phyloP scores from a whole-genome alignment of 345 rosid genomes.

The Mangifera indica region DNA sequence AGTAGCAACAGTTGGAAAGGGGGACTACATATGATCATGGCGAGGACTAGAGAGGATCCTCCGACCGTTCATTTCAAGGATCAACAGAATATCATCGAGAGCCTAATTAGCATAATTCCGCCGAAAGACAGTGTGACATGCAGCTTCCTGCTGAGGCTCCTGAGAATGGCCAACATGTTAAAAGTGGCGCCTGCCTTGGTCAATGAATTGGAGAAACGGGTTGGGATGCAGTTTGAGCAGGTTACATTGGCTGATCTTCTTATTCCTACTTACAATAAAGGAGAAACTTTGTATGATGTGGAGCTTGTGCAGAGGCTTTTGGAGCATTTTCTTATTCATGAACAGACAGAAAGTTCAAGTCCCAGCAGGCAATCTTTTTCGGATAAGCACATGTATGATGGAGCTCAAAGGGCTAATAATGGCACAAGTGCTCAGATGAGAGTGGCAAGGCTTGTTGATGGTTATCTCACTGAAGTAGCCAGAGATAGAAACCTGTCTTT shows the following conservation, averaged over 20 bases:
- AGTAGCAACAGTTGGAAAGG: constrained; percentile 77
- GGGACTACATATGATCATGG: constrained; percentile 78
- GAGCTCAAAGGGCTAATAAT: constrained; percentile 37
- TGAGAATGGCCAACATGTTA: constrained; percentile 76
- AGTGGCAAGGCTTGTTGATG: constrained; percentile 97
- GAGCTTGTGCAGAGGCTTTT: constrained; percentile 90
- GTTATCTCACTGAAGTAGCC: constrained; percentile 97
- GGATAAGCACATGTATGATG: constrained; percentile 56
- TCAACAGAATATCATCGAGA: constrained; percentile 82
- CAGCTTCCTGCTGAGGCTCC: constrained; percentile 81
- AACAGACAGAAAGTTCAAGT: constrained; percentile 77
- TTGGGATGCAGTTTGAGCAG: constrained; percentile 97
- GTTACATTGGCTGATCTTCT: constrained; percentile 83
- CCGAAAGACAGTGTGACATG: constrained; percentile 84
- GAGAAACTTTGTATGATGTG: constrained; percentile 75
- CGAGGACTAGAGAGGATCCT: constrained; percentile 54
- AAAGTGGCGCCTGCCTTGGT: constrained; percentile 90
- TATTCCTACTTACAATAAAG: constrained; percentile 62
- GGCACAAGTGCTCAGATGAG: constrained; percentile 79
- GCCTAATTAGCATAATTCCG: constrained; percentile 86
- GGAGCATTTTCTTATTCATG: constrained; percentile 94
- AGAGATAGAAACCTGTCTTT: constrained; percentile 80
- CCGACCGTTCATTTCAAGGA: constrained; percentile 57
- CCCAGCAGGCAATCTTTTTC: constrained; percentile 62
- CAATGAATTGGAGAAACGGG: constrained; percentile 87